Base-by-base conservation (phyloP, 148 eudicot species). In the Pharnaceum exiguum region DNA sequence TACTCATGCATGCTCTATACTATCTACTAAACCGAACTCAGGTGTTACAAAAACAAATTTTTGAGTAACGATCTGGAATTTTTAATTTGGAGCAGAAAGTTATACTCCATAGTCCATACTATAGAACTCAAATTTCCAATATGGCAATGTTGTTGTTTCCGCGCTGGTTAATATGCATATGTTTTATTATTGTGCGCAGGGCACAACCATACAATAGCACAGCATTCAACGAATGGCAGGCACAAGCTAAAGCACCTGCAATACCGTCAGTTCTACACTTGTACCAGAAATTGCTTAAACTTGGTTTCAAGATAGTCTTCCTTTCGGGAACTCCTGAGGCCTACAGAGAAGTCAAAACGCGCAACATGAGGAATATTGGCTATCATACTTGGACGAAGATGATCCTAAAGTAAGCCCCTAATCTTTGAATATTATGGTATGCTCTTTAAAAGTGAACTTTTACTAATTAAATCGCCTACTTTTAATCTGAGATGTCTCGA, bases 281-380 rank as follows among this genome's bases (percentile, higher is more conserved):
- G 27, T 75, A 75, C 68, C 60, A 60, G 21, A 60, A 46, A 46
- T 61, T 79, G 43, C 35, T 62, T 15, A 19, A 56, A 4, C 57
- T 69, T 2, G 84, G 78, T n/a, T 52, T 79, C 32, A 77, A 77
- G 59, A 29, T 58, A 23, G 70, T 74, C 1, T 74, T 82, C 35
- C 19, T 82, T 18, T 46, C 84, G 0, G 89, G 80, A 21, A 38
- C 78, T 42, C 4, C 23, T 0, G 77, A 66, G 25, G 44, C 27
- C 7, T 76, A 27, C 7, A 55, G 63, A 52, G 53, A 75, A n/a
- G 13, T 47, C 18, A 77, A 75, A 37, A 17, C 23, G 19, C 33
- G 50, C 17, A 83, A 83, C 64, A 66, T 83, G 55, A 70, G 46
- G 47, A 60, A 61, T 3, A 68, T 53, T 23, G 85, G 89, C 26